Evolutionary conservation across 2,329 filamentous ascomycete genomes (phyloP).

Genomic region (Fulvia fulva): DNA sequence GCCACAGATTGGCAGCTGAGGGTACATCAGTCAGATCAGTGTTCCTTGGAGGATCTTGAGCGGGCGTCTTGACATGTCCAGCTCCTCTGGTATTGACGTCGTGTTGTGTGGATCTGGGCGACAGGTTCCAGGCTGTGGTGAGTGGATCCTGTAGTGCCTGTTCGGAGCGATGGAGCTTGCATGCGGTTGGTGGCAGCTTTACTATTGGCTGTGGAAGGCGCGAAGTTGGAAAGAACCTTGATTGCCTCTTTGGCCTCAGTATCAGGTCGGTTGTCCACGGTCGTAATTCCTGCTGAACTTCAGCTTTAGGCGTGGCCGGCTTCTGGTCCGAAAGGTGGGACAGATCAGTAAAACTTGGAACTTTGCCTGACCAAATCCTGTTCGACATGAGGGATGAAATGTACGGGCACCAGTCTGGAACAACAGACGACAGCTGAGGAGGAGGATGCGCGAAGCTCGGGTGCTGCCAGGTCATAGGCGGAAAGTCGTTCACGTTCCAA

Average conservation of each 20-base stretch:
- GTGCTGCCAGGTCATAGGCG: slow-evolving; percentile 11
- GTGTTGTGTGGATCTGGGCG: background rate
- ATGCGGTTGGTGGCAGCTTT: slow-evolving; percentile 21
- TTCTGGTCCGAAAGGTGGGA: slow-evolving; percentile 25
- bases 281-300: slow-evolving; percentile 16
- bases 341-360: slow-evolving; percentile 29
- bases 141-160: slow-evolving; percentile 7
- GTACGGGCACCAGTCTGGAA: slow-evolving; percentile 29
- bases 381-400: slow-evolving; percentile 25
- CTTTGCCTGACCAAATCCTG: slow-evolving; percentile 18
- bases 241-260: slow-evolving; percentile 23
- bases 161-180: slow-evolving; percentile 22
- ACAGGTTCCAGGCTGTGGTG: slow-evolving; percentile 1
- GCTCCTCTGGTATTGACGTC: background rate
- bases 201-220: slow-evolving; percentile 17
- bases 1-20: slow-evolving; percentile 27
- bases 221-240: slow-evolving; percentile 28
- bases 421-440: slow-evolving; percentile 6
- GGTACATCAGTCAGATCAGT: background rate
- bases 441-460: slow-evolving; percentile 8
- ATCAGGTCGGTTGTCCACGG: slow-evolving; percentile 15
- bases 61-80: background rate
- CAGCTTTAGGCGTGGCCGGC: background rate
- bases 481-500: slow-evolving; percentile 20
- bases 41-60: background rate